A percentile compares a stretch with the other conserved stretches of the same genome.
phyloP scores from a whole-genome alignment of 495 filamentous ascomycete genomes.

The Baudoinia panamericana region DNA sequence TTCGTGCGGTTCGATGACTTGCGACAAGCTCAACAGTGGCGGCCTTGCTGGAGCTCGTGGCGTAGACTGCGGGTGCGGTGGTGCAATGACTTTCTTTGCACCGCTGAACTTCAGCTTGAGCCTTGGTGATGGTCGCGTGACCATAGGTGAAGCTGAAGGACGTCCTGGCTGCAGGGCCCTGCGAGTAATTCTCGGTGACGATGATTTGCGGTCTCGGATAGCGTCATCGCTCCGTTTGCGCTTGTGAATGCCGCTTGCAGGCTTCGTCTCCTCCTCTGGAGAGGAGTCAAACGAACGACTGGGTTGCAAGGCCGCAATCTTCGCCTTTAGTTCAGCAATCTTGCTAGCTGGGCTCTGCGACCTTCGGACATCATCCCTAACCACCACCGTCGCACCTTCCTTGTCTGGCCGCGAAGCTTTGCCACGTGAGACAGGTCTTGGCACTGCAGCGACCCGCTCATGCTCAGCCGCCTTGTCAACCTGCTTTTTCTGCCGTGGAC shows the following conservation, averaged over 20 bases:
- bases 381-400: neutral
- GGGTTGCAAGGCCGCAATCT: conserved; percentile 21
- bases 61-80: conserved; percentile 11
- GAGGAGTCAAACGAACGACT: conserved; percentile 4
- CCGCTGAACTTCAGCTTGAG: conserved; percentile 14
- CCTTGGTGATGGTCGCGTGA: conserved; percentile 5
- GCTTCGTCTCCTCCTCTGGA: conserved; percentile 1
- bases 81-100: neutral
- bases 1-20: conserved; percentile 14
- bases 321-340: conserved; percentile 12
- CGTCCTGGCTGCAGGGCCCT: neutral
- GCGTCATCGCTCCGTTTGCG: conserved; percentile 11
- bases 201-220: neutral
- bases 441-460: conserved; percentile 10
- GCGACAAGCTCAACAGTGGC: conserved; percentile 10
- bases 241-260: conserved; percentile 10
- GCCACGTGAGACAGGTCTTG: conserved; percentile 6
- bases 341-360: conserved; percentile 2
- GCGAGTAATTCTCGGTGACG: conserved; percentile 1
- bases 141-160: neutral
- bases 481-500: conserved; percentile 16
- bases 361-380: neutral
- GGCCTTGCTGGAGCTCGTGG: conserved; percentile 1
- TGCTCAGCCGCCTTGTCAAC: conserved; percentile 4
- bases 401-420: conserved; percentile 3